Evolutionary conservation across 139 green algal species (phyloP).

Genomic region (Chlorella ohadii): DNA sequence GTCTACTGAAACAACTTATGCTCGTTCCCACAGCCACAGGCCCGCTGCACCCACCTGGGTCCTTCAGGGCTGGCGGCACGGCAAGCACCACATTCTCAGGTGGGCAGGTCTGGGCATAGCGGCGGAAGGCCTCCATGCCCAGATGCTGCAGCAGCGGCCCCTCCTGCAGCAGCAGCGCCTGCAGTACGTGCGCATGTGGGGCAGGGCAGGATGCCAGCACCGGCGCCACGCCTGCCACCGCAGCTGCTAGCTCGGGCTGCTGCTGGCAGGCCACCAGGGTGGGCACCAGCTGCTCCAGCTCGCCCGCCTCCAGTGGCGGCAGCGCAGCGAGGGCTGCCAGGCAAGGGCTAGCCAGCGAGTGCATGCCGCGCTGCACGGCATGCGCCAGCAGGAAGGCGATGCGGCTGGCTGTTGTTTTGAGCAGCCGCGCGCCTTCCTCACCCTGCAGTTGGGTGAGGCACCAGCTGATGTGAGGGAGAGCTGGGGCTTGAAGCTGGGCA

Average conservation of each 20-base stretch:
- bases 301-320: background rate
- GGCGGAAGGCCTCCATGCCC: constrained; percentile 25
- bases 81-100: background rate
- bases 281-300: background rate
- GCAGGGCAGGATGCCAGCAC: background rate
- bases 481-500: no score
- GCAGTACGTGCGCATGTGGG: constrained; percentile 11
- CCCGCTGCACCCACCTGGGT: constrained; percentile 26
- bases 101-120: constrained; percentile 5
- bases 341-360: background rate
- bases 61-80: background rate
- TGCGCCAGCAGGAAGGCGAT: background rate
- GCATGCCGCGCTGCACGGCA: background rate
- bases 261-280: background rate
- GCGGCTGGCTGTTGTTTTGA: background rate
- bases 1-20: no score
- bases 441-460: background rate
- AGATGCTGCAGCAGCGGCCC: constrained; percentile 8
- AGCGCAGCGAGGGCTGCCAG: background rate
- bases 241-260: constrained; percentile 3
- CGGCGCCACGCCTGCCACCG: background rate
- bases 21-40: no score
- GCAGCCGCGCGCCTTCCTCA: background rate
- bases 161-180: background rate
- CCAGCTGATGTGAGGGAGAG: no score